Evolutionary conservation across 1,284 basidiomycete genomes (phyloP).

Genomic region (Salmacisia buchloeana): DNA sequence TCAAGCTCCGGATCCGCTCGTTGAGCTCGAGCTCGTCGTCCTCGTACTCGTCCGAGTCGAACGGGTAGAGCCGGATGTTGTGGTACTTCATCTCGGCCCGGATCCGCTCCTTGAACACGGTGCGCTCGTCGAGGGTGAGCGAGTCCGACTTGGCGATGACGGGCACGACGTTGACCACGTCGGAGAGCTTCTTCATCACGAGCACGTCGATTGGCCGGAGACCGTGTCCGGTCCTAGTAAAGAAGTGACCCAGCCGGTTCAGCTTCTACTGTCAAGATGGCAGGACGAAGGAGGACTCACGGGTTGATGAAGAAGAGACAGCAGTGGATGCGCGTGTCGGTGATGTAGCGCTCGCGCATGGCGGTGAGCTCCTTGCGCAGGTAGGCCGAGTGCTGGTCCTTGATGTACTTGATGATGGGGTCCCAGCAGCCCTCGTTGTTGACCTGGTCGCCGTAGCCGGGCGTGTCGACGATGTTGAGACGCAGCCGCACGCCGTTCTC

Average conservation of each 20-base stretch:
- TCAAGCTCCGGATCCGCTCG: constrained; percentile 82
- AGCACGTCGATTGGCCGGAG: constrained; percentile 73
- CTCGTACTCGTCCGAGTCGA: constrained; percentile 92
- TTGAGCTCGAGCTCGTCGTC: constrained; percentile 84
- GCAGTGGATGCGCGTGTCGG: constrained; percentile 97
- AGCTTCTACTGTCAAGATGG: too few species aligned
- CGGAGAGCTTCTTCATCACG: constrained; percentile 96
- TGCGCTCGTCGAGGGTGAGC: constrained; percentile 86
- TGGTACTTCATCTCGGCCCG: constrained; percentile 86
- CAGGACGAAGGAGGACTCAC: too few species aligned
- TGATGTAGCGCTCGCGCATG: constrained; percentile 95
- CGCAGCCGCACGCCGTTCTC: constrained; percentile 93
- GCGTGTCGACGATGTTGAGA: constrained; percentile 97
- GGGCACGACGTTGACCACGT: constrained; percentile 97
- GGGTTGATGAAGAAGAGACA: constrained; percentile 98
- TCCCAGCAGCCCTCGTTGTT: constrained; percentile 98
- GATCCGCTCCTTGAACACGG: constrained; percentile 89
- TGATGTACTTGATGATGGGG: constrained; percentile 96
- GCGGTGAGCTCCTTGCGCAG: constrained; percentile 97
- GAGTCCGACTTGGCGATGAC: constrained; percentile 98
- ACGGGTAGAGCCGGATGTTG: constrained; percentile 91
- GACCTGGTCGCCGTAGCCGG: constrained; percentile 95
- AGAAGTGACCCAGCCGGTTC: too few species aligned
- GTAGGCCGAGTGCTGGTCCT: constrained; percentile 98
- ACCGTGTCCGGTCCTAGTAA: constrained; percentile 45